phyloP scores from a whole-genome alignment of 352 stramenopile genomes.

The Phytophthora europaea region DNA sequence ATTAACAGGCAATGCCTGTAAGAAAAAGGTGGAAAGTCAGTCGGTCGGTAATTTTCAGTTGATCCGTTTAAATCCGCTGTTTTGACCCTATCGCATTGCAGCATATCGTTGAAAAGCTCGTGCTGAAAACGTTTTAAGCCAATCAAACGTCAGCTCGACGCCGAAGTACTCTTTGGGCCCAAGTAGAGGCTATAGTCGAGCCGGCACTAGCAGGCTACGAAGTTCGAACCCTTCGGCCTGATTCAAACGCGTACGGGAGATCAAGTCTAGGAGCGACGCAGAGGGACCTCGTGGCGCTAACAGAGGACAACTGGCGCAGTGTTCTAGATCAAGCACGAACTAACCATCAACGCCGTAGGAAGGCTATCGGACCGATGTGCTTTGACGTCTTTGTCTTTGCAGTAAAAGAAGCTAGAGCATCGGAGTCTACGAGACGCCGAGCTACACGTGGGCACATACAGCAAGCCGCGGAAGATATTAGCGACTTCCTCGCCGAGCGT shows the following conservation, averaged over 20 bases:
- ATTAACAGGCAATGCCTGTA: too few species aligned
- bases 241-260: background rate
- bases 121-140: too few species aligned
- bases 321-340: background rate
- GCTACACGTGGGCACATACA: background rate
- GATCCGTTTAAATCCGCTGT: too few species aligned
- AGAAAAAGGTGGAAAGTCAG: too few species aligned
- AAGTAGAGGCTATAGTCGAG: background rate
- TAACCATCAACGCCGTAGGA: background rate
- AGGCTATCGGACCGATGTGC: background rate
- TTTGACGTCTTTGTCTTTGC: background rate
- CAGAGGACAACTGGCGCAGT: background rate
- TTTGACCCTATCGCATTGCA: too few species aligned
- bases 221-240: background rate
- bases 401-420: background rate
- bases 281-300: background rate
- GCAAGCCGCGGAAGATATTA: conserved; percentile 6
- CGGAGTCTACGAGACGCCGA: background rate
- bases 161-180: background rate
- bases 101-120: too few species aligned
- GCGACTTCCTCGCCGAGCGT: background rate
- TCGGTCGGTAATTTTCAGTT: too few species aligned
- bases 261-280: background rate
- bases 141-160: too few species aligned
- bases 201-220: background rate